These are phyloP conservation scores for Saprolegnia diclina DNA, from an alignment of 352 stramenopile species.

Conservation along the genomic window DNA sequence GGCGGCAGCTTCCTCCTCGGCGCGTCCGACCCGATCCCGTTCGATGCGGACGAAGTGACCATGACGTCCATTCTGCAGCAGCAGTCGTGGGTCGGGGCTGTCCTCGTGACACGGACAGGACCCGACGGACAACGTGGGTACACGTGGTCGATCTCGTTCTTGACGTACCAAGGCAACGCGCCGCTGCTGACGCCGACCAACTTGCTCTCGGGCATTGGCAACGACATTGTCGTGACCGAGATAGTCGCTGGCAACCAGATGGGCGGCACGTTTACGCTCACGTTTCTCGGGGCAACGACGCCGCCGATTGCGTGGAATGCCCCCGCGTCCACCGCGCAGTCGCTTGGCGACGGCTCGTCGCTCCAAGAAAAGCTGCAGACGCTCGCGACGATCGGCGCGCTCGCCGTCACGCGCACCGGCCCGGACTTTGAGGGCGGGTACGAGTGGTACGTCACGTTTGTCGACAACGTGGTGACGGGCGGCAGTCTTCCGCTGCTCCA, in stretches of 20 bases:
- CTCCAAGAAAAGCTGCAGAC: slow-evolving; percentile 70
- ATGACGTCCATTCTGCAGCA: slow-evolving; percentile 44
- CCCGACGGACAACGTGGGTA: slow-evolving; percentile 57
- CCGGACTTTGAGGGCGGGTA: slow-evolving; percentile 28
- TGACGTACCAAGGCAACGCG: slow-evolving; percentile 65
- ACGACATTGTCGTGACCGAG: slow-evolving; percentile 49
- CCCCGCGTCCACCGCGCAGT: slow-evolving; percentile 33
- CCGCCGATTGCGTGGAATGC: slow-evolving; percentile 48
- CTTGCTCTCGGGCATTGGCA: slow-evolving; percentile 55
- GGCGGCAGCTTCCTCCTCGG: slow-evolving; percentile 68
- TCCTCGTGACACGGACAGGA: slow-evolving; percentile 47
- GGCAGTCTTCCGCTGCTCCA: slow-evolving; percentile 17
- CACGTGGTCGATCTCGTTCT: slow-evolving; percentile 63
- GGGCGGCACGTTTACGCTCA: slow-evolving; percentile 52
- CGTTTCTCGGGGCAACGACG: slow-evolving; percentile 41
- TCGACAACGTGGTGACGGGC: slow-evolving; percentile 17
- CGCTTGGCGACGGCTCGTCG: slow-evolving; percentile 46
- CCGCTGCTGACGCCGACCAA: slow-evolving; percentile 51
- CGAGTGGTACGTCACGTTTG: slow-evolving; percentile 26
- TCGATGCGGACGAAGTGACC: slow-evolving; percentile 41
- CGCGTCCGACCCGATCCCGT: slow-evolving; percentile 49
- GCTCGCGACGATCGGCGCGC: slow-evolving; percentile 42
- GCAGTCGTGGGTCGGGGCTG: slow-evolving; percentile 51
- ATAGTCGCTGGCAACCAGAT: slow-evolving; percentile 67
- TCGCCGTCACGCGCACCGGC: slow-evolving; percentile 40